These are phyloP conservation scores for Dionaea muscipula DNA, from an alignment of 179 eudicot genomes.

Conservation along the genomic window DNA sequence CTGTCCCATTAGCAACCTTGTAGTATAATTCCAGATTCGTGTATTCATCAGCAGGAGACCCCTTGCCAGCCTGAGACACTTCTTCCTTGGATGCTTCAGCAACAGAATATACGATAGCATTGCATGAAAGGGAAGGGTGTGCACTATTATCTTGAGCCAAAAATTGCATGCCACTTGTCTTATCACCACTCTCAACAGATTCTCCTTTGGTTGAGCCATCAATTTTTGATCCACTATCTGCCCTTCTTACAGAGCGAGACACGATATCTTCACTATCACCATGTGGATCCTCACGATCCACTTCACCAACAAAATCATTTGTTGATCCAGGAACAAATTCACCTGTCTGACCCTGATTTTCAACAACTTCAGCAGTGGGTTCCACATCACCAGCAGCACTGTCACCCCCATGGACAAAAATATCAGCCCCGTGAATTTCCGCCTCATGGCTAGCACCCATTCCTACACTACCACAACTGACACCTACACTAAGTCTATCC, in stretches of 20 bases:
- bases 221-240: slow-evolving; percentile 95
- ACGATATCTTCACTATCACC: slow-evolving; percentile 91
- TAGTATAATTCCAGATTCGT: slow-evolving; percentile 49
- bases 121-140: slow-evolving; percentile 94
- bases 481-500: slow-evolving; percentile 78
- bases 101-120: slow-evolving; percentile 86
- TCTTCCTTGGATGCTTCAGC: slow-evolving; percentile 90
- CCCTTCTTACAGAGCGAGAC: slow-evolving; percentile 65
- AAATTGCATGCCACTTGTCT: slow-evolving; percentile 53
- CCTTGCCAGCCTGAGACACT: slow-evolving; percentile 74
- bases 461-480: slow-evolving; percentile 98
- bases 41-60: slow-evolving; percentile 48
- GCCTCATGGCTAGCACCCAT: slow-evolving; percentile 99
- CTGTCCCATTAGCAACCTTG: slow-evolving; percentile 54
- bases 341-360: slow-evolving; percentile 91
- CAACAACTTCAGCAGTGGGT: slow-evolving; percentile 81
- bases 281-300: slow-evolving; percentile 81
- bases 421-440: slow-evolving; percentile 81
- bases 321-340: slow-evolving; percentile 67
- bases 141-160: slow-evolving; percentile 50
- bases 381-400: slow-evolving; percentile 92
- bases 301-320: slow-evolving; percentile 70
- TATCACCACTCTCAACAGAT: slow-evolving; percentile 94
- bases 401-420: slow-evolving; percentile 69
- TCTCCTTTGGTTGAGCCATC: slow-evolving; percentile 82